phyloP scores from a whole-genome alignment of 352 stramenopile species.

The Pythium dissotocum region DNA sequence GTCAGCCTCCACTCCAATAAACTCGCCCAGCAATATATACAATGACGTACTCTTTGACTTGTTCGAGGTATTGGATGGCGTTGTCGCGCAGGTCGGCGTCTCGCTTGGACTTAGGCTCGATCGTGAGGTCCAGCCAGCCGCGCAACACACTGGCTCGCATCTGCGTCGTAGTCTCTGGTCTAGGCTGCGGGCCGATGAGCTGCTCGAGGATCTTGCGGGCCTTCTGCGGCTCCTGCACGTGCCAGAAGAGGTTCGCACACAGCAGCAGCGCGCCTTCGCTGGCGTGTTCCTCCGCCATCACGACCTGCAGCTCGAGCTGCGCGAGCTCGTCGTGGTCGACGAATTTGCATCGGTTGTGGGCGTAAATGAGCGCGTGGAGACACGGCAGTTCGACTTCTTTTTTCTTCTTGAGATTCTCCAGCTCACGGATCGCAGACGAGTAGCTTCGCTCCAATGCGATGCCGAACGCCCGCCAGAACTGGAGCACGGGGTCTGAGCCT shows the following conservation, averaged over 20 bases:
- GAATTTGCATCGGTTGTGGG: constrained; percentile 74
- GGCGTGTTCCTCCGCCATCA: constrained; percentile 76
- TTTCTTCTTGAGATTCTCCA: constrained; percentile 81
- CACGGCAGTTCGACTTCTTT: constrained; percentile 80
- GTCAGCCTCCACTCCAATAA: neutral
- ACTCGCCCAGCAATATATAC: neutral
- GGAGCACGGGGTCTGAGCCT: constrained; percentile 70
- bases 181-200: constrained; percentile 29
- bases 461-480: constrained; percentile 88
- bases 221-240: constrained; percentile 61
- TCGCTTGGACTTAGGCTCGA: constrained; percentile 69
- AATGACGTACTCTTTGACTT: constrained; percentile 51
- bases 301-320: constrained; percentile 75
- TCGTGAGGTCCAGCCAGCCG: constrained; percentile 75
- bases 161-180: constrained; percentile 29
- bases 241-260: constrained; percentile 81
- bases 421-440: constrained; percentile 81
- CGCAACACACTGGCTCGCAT: constrained; percentile 62
- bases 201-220: constrained; percentile 74
- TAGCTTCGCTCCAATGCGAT: constrained; percentile 77
- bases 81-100: constrained; percentile 61
- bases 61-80: constrained; percentile 66
- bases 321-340: constrained; percentile 80
- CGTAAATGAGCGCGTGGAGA: constrained; percentile 77
- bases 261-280: constrained; percentile 56